Conservation (phyloP, 75 land plant genomes). For the Selaginella tamariscina region DNA sequence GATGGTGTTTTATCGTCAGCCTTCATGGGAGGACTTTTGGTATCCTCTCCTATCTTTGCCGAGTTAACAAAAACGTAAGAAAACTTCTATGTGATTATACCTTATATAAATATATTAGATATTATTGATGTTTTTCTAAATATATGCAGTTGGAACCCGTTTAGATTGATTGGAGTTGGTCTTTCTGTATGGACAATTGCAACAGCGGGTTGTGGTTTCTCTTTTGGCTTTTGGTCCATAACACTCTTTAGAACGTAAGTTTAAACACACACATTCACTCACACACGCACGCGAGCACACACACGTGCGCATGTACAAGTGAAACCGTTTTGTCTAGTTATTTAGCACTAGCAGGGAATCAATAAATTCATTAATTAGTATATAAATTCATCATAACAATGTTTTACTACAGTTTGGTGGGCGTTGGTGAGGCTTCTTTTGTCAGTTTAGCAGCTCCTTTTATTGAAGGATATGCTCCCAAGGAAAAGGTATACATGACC, state of each 20-base stretch:
- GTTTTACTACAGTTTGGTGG: conserved; percentile 51
- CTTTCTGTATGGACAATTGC: conserved; percentile 90
- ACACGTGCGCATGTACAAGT: too few relatives aligned
- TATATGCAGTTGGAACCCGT: conserved; percentile 62
- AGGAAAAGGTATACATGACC: conserved; percentile 37
- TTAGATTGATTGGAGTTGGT: conserved; percentile 93
- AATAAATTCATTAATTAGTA: too few relatives aligned
- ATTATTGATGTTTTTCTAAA: background rate
- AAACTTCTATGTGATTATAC: too few relatives aligned
- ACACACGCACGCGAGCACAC: too few relatives aligned
- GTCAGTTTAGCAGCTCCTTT: conserved; percentile 95
- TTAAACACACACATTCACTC: too few relatives aligned
- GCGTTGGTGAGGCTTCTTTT: conserved; percentile 95
- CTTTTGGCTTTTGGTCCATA: conserved; percentile 86
- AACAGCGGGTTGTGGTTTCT: conserved; percentile 66
- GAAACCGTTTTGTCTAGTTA: too few relatives aligned
- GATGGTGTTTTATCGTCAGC: conserved; percentile 95
- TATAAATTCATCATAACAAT: too few relatives aligned
- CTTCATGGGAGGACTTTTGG: conserved; percentile 91
- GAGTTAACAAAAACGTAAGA: conserved; percentile 15
- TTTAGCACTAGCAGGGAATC: too few relatives aligned
- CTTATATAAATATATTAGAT: background rate
- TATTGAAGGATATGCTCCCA: conserved; percentile 87
- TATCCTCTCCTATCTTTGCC: conserved; percentile 93
- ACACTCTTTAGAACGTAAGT: conserved; percentile 71